phyloP scores from a whole-genome alignment of 495 filamentous ascomycete genomes.

The Aspergillus egyptiacus region DNA sequence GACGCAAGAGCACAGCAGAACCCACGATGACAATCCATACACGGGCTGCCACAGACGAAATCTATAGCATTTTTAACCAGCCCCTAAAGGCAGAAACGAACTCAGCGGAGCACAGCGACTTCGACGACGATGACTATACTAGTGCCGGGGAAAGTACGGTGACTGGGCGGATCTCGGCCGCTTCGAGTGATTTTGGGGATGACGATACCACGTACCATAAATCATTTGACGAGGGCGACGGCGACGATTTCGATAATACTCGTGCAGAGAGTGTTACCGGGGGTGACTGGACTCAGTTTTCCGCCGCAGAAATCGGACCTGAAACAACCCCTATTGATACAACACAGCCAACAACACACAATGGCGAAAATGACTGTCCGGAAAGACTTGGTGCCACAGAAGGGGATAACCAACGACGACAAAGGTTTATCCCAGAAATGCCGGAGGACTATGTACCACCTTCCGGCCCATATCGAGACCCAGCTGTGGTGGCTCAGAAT shows the following conservation, averaged over 20 bases:
- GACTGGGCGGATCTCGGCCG: constrained; percentile 59
- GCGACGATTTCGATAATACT: constrained; percentile 43
- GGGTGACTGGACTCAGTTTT: constrained; percentile 83
- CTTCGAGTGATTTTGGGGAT: constrained; percentile 60
- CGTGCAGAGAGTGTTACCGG: constrained; percentile 52
- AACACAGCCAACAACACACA: constrained; percentile 15
- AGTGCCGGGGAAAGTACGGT: constrained; percentile 78
- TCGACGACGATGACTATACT: constrained; percentile 70
- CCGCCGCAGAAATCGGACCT: constrained; percentile 64
- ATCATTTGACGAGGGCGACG: constrained; percentile 38
- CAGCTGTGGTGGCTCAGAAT: constrained; percentile 70
- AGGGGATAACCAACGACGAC: constrained; percentile 30
- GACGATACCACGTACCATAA: constrained; percentile 48
- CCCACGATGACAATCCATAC: constrained; percentile 98
- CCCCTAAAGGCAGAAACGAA: constrained; percentile 58
- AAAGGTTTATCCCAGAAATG: constrained; percentile 59
- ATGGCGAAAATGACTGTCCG: constrained; percentile 30
- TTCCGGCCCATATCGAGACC: constrained; percentile 68
- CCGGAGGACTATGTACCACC: constrained; percentile 80
- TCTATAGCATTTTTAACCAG: constrained; percentile 94
- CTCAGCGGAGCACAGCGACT: constrained; percentile 48
- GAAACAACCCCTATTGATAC: constrained; percentile 26
- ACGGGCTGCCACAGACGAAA: constrained; percentile 90
- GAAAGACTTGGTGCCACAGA: constrained; percentile 18
- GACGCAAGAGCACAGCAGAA: constrained; percentile 66